These are phyloP conservation scores for Stylonectria norvegica DNA, from an alignment of 2,329 filamentous ascomycete species.

Conservation along the genomic window DNA sequence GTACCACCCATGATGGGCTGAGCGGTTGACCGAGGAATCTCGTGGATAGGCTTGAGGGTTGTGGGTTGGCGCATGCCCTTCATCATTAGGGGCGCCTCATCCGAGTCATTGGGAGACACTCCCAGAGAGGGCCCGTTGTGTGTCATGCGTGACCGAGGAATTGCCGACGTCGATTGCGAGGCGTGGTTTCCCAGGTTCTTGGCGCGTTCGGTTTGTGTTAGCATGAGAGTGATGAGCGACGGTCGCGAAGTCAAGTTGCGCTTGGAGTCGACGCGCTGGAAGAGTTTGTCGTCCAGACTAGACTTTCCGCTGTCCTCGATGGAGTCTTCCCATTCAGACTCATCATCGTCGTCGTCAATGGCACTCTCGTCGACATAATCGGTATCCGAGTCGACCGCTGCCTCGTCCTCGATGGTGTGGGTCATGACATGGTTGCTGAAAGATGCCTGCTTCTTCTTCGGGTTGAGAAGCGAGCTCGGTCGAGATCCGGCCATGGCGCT, in stretches of 20 bases:
- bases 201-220: constrained; percentile 73
- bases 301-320: constrained; percentile 79
- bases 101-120: constrained; percentile 55
- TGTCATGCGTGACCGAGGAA: constrained; percentile 59
- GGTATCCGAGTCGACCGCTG: constrained; percentile 54
- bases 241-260: constrained; percentile 79
- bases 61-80: constrained; percentile 52
- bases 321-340: constrained; percentile 61
- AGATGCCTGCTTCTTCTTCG: constrained; percentile 72
- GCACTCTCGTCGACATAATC: constrained; percentile 79
- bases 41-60: constrained; percentile 53
- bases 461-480: constrained; percentile 38
- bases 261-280: constrained; percentile 87
- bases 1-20: constrained; percentile 78
- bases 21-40: constrained; percentile 62
- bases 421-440: constrained; percentile 75
- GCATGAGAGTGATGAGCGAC: constrained; percentile 85
- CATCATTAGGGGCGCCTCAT: constrained; percentile 62
- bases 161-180: constrained; percentile 63
- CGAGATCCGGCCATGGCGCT: constrained; percentile 47
- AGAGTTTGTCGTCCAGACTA: constrained; percentile 77
- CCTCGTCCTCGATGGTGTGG: constrained; percentile 58
- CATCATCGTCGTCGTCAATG: constrained; percentile 67
- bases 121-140: constrained; percentile 43
- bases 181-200: constrained; percentile 66